These are phyloP conservation scores for Brassica napus DNA, from an alignment of 345 rosid genomes.

Conservation along the genomic window DNA sequence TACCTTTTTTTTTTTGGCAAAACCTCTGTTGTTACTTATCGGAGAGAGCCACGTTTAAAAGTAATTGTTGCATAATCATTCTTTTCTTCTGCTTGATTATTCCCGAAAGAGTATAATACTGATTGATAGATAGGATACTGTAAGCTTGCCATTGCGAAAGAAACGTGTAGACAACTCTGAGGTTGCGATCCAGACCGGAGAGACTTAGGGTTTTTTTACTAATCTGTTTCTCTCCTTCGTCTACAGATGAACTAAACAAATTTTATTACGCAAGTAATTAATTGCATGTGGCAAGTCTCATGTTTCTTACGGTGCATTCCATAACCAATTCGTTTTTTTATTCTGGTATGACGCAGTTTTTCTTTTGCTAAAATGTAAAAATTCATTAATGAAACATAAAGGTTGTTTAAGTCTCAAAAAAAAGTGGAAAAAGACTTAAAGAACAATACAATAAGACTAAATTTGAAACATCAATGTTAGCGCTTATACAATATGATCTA, in stretches of 20 bases:
- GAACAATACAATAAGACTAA: no score
- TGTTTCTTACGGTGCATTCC: conserved; percentile 9
- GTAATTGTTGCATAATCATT: not conserved
- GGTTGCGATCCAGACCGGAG: conserved; percentile 20
- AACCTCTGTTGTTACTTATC: not conserved
- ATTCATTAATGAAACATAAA: no score
- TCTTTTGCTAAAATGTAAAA: no score
- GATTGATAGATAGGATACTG: no score
- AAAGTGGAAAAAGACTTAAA: no score
- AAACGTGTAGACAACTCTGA: not conserved
- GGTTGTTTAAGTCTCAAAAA: no score
- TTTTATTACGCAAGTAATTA: no score
- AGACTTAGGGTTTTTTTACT: conserved; percentile 26
- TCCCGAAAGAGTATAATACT: not conserved
- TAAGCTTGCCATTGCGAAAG: no score
- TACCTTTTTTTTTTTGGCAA: not conserved
- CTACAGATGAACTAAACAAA: conserved; percentile 8
- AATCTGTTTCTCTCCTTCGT: not conserved
- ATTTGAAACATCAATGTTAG: no score
- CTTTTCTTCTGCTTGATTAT: not conserved
- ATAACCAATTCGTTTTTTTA: not conserved
- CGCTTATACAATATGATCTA: no score
- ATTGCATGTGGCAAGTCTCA: conserved; percentile 25
- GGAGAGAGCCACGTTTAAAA: not conserved
- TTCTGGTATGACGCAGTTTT: not conserved